These are phyloP conservation scores for Citrus hindsii DNA, from an alignment of 345 rosid genomes.

Conservation along the genomic window DNA sequence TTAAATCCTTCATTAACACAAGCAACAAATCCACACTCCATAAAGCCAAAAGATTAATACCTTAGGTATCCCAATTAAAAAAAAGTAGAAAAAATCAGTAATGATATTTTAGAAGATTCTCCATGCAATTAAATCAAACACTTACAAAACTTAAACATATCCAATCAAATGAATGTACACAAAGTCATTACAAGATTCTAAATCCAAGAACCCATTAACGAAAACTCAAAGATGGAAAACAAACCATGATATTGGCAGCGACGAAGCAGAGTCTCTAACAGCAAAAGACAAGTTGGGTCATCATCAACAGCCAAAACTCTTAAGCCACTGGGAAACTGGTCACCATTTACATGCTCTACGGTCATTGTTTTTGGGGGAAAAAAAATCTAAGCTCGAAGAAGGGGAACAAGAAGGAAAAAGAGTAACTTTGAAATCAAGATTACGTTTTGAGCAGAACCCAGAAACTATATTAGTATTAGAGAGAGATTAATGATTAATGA, in stretches of 20 bases:
- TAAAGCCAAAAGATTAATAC: neutral
- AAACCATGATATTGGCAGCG: slow-evolving; percentile 64
- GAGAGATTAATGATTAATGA: neutral
- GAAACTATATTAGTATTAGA: slow-evolving; percentile 6
- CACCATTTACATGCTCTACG: slow-evolving; percentile 40
- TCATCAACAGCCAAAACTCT: slow-evolving; percentile 85
- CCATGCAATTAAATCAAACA: slow-evolving; percentile 1
- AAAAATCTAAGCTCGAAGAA: neutral
- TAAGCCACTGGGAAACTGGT: slow-evolving; percentile 69
- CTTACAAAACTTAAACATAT: slow-evolving; percentile 4
- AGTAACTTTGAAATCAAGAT: neutral
- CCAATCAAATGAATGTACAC: neutral
- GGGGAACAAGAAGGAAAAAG: neutral
- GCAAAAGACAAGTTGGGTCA: slow-evolving; percentile 61
- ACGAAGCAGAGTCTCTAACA: slow-evolving; percentile 59
- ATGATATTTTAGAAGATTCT: slow-evolving; percentile 8
- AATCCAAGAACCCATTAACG: slow-evolving; percentile 15
- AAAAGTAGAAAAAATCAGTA: neutral
- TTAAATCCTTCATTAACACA: neutral
- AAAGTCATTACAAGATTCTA: neutral
- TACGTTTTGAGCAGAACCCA: slow-evolving; percentile 19
- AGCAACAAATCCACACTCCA: neutral
- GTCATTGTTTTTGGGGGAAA: slow-evolving; percentile 30
- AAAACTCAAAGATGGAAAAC: neutral
- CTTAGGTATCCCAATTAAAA: neutral